Base-by-base conservation (phyloP, 139 green algal genomes). In the Chlamydomonas applanata region DNA sequence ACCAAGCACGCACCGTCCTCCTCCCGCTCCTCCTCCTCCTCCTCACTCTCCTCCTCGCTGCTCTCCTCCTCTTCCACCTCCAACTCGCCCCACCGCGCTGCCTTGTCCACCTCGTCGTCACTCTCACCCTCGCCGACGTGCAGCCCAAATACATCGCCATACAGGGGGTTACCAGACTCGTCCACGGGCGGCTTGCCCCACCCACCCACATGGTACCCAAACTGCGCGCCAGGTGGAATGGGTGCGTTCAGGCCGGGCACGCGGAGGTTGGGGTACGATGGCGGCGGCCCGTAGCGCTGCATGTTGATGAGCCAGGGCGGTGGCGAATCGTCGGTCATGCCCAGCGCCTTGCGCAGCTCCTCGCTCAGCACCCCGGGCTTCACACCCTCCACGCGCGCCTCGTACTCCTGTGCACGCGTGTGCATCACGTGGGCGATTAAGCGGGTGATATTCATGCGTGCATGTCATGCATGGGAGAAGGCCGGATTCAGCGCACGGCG, bases 131-230 rank as follows among this genome's bases (percentile, higher is more conserved):
- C 83, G 29, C 90, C 88, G 25, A 72, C 75, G 22, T 91, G 88
- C 76, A 91, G 74, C 11, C 89, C 93, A 83, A 99, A 99, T 54
- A 98, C 95, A 79, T 99, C 93, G 27, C 96, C 96, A 81, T 99
- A 99, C 36, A 99, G 73, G 17, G 95, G 93, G 60, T 89, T 89
- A 24, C 95, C 95, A 3, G 83, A 67, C 83, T 95, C 91, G 71
- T 99, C 92, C 34, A 98, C 96, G 4, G 96, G 96, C 0, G 96
- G 96, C 87, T 98, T 99, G 72, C 96, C 96, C 96, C 96, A 99
- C 20, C 93, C 94, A 33, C 95, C 93, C 13, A 83, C 73, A 40
- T 98, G 92, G 86, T 97, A 98, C 13, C 94, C 94, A 79, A 96
- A 98, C 45, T 86, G 70, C 4, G 88, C 85, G 20, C 93, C 94